Base-by-base conservation (phyloP, 1,139 yeast genomes). In the Hansenula anomala region DNA sequence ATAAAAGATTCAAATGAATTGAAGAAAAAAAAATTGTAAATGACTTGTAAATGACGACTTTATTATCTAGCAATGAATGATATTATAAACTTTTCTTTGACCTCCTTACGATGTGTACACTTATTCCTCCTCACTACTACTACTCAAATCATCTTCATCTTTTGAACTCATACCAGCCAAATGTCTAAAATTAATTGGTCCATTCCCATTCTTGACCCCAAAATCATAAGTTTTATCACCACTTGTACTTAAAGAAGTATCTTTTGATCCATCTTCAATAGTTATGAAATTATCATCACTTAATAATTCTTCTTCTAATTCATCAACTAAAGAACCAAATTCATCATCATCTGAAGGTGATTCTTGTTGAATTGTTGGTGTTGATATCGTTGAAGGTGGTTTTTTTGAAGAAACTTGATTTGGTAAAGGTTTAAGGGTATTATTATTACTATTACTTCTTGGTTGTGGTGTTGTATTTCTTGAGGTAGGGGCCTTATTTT, bases 91-190 rank as follows among this genome's bases (percentile, higher is more conserved):
- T n/a, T n/a, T n/a, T n/a, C n/a, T n/a, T n/a, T n/a, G n/a, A n/a
- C n/a, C n/a, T n/a, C n/a, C n/a, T n/a, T n/a, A n/a, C n/a, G n/a
- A n/a, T n/a, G n/a, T n/a, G n/a, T n/a, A n/a, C n/a, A n/a, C n/a
- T n/a, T 14, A 52, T 34, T 51, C 56, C 31, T 52, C 57, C 33
- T 52, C 54, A 28, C 49, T 45, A 31, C 49, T 45, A 31, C 48
- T 45, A n/a, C 44, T 44, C 7, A 44, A 26, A 13, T 49, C 54
- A 12, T 51, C 55, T 6, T 47, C 53, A 11, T 49, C 49, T 22
- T 42, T 34, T 25, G 40, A 24, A 10, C 18, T 25, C n/a, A 31
- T 36, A 2, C 55, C 55, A 18, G 52, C 54, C 22, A 53, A 30
- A 16, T 40, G 42, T 37, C 55, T 43, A 19, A 52, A 47, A 30